Evolutionary conservation across 805 yeast species (phyloP).

Genomic region (Saturnispora dispora): DNA sequence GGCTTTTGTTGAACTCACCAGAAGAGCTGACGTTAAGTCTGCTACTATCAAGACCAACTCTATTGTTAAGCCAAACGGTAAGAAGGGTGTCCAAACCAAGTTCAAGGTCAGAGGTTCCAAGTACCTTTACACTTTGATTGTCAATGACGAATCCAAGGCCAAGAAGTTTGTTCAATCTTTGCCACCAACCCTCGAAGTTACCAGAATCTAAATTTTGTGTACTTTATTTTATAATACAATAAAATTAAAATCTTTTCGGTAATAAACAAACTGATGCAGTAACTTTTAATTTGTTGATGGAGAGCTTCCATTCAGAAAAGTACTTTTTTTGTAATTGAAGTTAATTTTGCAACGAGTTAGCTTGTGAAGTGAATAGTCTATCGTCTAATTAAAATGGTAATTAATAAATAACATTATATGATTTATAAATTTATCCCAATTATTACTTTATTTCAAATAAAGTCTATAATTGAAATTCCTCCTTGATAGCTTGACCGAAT

Average conservation of each 20-base stretch:
- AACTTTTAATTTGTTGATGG: background rate
- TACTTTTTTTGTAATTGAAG: too few relatives aligned
- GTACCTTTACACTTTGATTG: slow-evolving; percentile 89
- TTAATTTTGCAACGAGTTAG: too few relatives aligned
- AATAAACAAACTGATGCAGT: background rate
- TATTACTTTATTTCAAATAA: background rate
- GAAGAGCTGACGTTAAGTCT: slow-evolving; percentile 89
- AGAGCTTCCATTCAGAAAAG: background rate
- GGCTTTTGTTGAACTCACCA: slow-evolving; percentile 92
- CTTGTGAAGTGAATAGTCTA: background rate
- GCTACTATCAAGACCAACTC: slow-evolving; percentile 93
- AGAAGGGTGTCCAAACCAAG: slow-evolving; percentile 87
- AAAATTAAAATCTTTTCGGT: background rate
- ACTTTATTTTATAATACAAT: slow-evolving; percentile 5
- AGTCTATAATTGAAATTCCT: slow-evolving; percentile 40
- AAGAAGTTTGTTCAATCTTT: slow-evolving; percentile 95
- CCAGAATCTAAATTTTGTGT: slow-evolving; percentile 23
- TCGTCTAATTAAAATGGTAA: too few relatives aligned
- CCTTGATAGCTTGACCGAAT: slow-evolving; percentile 54
- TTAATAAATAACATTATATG: background rate
- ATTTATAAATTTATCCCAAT: too few relatives aligned
- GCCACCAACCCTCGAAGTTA: slow-evolving; percentile 85
- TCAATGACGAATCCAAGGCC: slow-evolving; percentile 94
- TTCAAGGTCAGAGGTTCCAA: slow-evolving; percentile 98
- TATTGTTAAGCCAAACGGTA: slow-evolving; percentile 72